Evolutionary conservation across 192 early-diverging fungal genomes (phyloP), one percentile per base, ranked within the genome.

Genomic region (Spizellomyces punctatus): DNA sequence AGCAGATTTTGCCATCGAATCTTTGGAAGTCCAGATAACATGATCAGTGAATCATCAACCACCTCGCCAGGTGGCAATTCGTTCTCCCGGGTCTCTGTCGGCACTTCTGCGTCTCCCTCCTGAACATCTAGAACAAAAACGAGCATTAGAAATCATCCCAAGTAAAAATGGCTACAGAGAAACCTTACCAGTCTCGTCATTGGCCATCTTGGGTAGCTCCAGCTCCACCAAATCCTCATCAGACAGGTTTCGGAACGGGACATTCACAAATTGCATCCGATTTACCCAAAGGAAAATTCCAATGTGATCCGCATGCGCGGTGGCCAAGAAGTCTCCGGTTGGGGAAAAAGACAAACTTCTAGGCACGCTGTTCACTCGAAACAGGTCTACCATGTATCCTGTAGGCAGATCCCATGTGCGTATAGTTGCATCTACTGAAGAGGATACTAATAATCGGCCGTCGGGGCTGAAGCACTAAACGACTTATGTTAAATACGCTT

Each of bases 391-490:
- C 85, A 93, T 80, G 60, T 92, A 83, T 7, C 95, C 95, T 1
- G 93, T 91, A 8, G 96, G 95, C 61, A 99, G 77, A 80, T 99
- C 98, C 96, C 96, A 99, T 2, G 95, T 95, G 63, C 95, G 88
- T 52, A 99, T 83, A 6, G 91, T 95, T 49, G 87, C 81, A 84
- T 99, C 98, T 60, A 93, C 79, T 14, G 91, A 89, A 8, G 85
- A 65, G 5, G 93, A 91, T 36, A 98, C 86, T 7, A 99, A 79
- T 93, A 93, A 93, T 58, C 96, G 89, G 56, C 92, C 93, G 78
- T 99, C 96, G 12, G 91, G 91, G 73, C 90, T 95, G 74, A 98
- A 94, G 9, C 90, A 85, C 90, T 92, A 66, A 54, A 22, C 9
- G 66, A 41, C 1, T 12, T 10, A 47, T 9, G 27, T 16, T 58